Evolutionary conservation across 306 rosid species (phyloP).

Genomic region (Cucurbita moschata): DNA sequence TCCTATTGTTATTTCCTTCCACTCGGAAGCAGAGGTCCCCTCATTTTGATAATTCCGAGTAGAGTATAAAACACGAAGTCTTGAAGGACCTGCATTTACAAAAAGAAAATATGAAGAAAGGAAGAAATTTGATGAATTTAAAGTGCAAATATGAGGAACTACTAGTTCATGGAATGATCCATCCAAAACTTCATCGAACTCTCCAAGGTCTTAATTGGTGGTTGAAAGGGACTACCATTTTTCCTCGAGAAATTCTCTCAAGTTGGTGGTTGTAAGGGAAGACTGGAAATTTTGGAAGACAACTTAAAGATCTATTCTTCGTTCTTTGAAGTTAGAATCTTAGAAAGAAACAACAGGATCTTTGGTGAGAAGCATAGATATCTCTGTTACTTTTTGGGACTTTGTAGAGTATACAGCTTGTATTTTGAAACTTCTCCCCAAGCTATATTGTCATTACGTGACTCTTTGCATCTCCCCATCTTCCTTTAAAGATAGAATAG

Average conservation of each 20-base stretch:
- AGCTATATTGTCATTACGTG: not conserved
- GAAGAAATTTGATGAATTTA: not conserved
- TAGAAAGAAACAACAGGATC: not conserved
- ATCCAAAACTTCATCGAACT: too few relatives aligned
- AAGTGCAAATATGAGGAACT: not conserved
- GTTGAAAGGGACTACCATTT: too few relatives aligned
- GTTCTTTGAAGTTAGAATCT: not conserved
- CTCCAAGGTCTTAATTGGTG: too few relatives aligned
- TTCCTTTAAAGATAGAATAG: not conserved
- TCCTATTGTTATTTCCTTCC: slow-evolving; percentile 56
- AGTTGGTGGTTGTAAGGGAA: not conserved
- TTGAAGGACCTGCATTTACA: slow-evolving; percentile 55
- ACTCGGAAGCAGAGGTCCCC: slow-evolving; percentile 51
- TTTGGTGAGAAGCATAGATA: not conserved
- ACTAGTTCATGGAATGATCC: too few relatives aligned
- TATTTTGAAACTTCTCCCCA: not conserved
- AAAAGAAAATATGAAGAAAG: not conserved
- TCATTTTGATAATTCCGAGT: slow-evolving; percentile 60
- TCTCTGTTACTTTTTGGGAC: not conserved
- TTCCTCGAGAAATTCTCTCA: too few relatives aligned
- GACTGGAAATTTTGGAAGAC: not conserved
- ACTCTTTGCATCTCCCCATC: not conserved
- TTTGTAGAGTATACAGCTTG: not conserved
- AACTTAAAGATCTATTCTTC: not conserved
- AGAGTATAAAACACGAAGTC: slow-evolving; percentile 52